A percentile compares a stretch with the other conserved stretches of the same genome.
Conservation (phyloP, 1,139 yeast genomes). For the Nakaseomyces nivariensis region DNA sequence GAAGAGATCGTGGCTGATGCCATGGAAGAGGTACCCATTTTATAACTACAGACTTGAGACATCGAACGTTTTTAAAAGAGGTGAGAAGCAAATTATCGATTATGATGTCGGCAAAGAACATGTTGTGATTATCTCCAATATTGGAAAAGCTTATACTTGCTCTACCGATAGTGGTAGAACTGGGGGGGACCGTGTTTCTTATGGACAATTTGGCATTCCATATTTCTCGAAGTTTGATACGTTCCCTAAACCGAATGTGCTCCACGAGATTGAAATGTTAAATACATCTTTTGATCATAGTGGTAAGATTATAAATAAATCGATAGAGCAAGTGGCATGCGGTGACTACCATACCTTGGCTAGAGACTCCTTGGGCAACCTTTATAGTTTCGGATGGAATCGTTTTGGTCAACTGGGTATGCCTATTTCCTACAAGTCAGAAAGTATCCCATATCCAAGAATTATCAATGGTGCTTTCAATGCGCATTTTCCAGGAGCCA, state of each 20-base stretch:
- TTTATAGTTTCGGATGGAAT: constrained; percentile 83
- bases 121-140: constrained; percentile 47
- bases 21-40: constrained; percentile 18
- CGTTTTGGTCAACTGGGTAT: constrained; percentile 75
- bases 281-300: constrained; percentile 13
- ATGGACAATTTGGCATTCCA: constrained; percentile 82
- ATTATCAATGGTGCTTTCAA: constrained; percentile 26
- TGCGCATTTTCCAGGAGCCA: constrained; percentile 5
- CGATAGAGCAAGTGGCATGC: constrained; percentile 51
- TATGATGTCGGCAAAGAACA: constrained; percentile 59
- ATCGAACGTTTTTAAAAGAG: constrained; percentile 21
- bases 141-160: constrained; percentile 57
- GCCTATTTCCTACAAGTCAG: constrained; percentile 54
- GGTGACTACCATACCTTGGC: constrained; percentile 71
- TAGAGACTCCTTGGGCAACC: constrained; percentile 47
- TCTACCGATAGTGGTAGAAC: constrained; percentile 39
- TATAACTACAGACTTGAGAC: constrained; percentile 21
- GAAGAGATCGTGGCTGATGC: constrained; percentile 18
- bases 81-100: constrained; percentile 40
- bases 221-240: constrained; percentile 49
- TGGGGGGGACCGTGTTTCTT: constrained; percentile 32
- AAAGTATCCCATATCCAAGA: constrained; percentile 60
- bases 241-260: constrained; percentile 16
- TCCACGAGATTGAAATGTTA: constrained; percentile 24
- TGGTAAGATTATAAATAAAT: constrained; percentile 33